These are phyloP conservation scores for Mycena citricolor DNA, from an alignment of 1,284 basidiomycete species.

Conservation along the genomic window DNA sequence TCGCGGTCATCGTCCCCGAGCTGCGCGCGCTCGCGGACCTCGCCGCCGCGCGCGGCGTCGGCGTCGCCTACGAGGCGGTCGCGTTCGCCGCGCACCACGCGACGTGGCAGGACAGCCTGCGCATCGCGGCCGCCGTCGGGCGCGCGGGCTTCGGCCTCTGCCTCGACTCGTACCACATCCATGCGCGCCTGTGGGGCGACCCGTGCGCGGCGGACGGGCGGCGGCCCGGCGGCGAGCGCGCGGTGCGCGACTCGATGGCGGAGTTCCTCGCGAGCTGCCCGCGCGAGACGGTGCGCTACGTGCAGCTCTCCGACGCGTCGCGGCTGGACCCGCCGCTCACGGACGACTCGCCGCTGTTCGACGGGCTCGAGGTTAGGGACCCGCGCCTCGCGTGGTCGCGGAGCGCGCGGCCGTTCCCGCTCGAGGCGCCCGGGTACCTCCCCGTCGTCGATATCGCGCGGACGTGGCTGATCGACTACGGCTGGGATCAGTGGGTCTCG, in stretches of 20 bases:
- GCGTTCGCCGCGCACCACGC: no score
- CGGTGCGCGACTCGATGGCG: slow-evolving; percentile 1
- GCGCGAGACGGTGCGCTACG: slow-evolving; percentile 9
- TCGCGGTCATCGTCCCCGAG: slow-evolving; percentile 6
- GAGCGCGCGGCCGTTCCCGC: slow-evolving; percentile 15
- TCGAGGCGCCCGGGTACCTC: slow-evolving; percentile 14
- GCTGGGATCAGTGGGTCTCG: slow-evolving; percentile 7
- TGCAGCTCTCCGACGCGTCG: slow-evolving; percentile 15
- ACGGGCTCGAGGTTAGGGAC: slow-evolving; percentile 8
- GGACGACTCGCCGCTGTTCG: slow-evolving; percentile 6
- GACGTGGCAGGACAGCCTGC: slow-evolving; percentile 15
- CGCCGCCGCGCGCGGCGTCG: no score
- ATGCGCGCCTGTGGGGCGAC: slow-evolving; percentile 12
- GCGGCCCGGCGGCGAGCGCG: slow-evolving; percentile 1
- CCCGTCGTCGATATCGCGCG: slow-evolving; percentile 3
- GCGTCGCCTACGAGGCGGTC: no score
- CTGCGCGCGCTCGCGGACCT: slow-evolving; percentile 8
- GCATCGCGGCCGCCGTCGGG: slow-evolving; percentile 7
- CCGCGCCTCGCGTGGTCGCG: slow-evolving; percentile 12
- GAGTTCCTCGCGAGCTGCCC: slow-evolving; percentile 1
- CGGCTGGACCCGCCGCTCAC: slow-evolving; percentile 13
- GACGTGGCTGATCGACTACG: slow-evolving; percentile 3
- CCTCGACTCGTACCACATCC: slow-evolving; percentile 13
- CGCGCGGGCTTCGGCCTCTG: slow-evolving; percentile 9
- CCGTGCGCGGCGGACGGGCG: slow-evolving; percentile 8